Conservation (phyloP, 495 filamentous ascomycete genomes). For the Podospora appendiculata region DNA sequence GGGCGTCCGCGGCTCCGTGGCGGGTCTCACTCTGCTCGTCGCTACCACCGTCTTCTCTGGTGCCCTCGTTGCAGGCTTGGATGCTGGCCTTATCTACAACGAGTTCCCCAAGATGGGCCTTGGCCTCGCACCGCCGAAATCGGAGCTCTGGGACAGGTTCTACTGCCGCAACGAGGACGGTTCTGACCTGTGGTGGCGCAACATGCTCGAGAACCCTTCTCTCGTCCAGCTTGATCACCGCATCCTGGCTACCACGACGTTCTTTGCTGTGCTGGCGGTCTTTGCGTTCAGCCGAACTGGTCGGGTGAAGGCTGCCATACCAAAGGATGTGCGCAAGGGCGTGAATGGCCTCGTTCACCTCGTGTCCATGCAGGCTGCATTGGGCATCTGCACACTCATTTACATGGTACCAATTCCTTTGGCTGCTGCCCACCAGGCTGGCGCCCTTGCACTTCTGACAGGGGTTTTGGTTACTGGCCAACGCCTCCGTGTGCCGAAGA, state of each 20-base stretch:
- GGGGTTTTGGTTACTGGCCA: constrained; percentile 69
- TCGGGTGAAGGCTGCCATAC: constrained; percentile 54
- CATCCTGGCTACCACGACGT: constrained; percentile 83
- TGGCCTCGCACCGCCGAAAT: constrained; percentile 68
- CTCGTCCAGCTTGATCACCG: constrained; percentile 92
- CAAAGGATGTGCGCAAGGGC: constrained; percentile 57
- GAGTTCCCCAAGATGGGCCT: constrained; percentile 94
- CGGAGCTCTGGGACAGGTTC: constrained; percentile 75
- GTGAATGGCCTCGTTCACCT: constrained; percentile 77
- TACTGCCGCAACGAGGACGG: constrained; percentile 72
- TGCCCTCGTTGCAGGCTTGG: constrained; percentile 85
- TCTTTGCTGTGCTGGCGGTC: constrained; percentile 68
- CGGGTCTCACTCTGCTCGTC: constrained; percentile 65
- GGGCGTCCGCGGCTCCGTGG: constrained; percentile 64
- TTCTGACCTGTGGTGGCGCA: constrained; percentile 87
- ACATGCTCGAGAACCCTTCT: constrained; percentile 93
- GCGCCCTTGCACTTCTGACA: constrained; percentile 75
- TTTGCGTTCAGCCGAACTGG: constrained; percentile 69
- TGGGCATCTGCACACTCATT: constrained; percentile 84
- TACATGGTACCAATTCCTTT: constrained; percentile 87
- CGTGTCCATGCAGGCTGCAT: constrained; percentile 67
- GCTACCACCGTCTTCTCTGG: constrained; percentile 90
- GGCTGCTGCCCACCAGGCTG: constrained; percentile 90
- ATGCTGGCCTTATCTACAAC: constrained; percentile 96
- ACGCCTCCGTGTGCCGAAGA: constrained; percentile 42